Evolutionary conservation across 352 stramenopile species (phyloP).

Genomic region (Globisporangium lucens): DNA sequence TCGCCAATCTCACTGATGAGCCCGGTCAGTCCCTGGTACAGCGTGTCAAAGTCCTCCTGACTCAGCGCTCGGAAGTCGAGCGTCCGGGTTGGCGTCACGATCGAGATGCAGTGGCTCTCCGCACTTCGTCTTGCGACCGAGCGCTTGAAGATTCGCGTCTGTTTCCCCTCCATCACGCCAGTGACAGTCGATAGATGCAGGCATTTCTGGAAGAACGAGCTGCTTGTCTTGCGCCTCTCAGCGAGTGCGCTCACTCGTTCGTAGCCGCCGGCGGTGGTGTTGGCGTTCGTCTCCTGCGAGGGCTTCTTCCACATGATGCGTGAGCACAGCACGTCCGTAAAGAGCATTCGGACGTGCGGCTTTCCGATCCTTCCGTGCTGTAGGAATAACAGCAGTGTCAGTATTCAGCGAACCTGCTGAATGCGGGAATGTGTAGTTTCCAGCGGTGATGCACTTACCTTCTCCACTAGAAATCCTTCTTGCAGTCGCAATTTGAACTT

Average conservation of each 20-base stretch:
- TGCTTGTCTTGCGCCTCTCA: constrained; percentile 10
- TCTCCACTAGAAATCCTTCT: constrained; percentile 39
- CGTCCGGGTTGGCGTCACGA: constrained; percentile 34
- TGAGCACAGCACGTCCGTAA: constrained; percentile 28
- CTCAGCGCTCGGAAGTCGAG: constrained; percentile 41
- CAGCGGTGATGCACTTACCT: constrained; percentile 20
- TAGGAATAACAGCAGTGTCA: background rate
- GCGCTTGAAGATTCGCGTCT: constrained; percentile 38
- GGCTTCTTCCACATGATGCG: constrained; percentile 44
- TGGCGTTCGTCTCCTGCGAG: constrained; percentile 1
- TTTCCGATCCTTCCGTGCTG: constrained; percentile 41
- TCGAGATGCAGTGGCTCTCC: constrained; percentile 32
- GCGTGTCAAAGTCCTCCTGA: constrained; percentile 29
- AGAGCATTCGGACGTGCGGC: constrained; percentile 37
- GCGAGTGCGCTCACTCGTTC: background rate
- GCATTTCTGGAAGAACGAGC: constrained; percentile 29
- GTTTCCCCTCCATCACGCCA: constrained; percentile 33
- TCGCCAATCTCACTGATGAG: constrained; percentile 22
- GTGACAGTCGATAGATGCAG: constrained; percentile 31
- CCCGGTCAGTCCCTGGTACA: constrained; percentile 29
- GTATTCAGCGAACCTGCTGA: background rate
- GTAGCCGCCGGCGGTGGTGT: constrained; percentile 1
- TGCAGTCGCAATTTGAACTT: constrained; percentile 40
- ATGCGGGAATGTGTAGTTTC: background rate
- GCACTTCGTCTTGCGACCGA: constrained; percentile 23